A percentile compares a stretch with the other conserved stretches of the same genome.
These are phyloP conservation scores for Trichoderma lentiforme DNA, from an alignment of 2,329 filamentous ascomycete genomes.

Conservation along the genomic window DNA sequence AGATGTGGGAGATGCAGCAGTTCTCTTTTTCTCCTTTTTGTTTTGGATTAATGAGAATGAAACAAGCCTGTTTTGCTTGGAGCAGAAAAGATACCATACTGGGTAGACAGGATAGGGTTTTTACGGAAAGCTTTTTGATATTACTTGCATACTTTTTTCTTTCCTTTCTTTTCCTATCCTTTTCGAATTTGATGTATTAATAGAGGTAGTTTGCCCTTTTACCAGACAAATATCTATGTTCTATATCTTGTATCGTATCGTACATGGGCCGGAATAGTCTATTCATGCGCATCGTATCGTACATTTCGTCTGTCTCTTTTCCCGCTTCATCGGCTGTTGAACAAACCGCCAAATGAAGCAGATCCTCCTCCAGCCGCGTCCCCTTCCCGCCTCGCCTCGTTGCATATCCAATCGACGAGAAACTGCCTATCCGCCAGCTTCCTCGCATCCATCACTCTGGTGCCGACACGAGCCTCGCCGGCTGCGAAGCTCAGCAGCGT, in stretches of 20 bases:
- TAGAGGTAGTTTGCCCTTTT: not conserved
- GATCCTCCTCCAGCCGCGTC: slow-evolving; percentile 40
- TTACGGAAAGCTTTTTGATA: not conserved
- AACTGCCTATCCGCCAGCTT: slow-evolving; percentile 48
- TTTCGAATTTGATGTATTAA: not conserved
- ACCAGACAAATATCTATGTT: not conserved
- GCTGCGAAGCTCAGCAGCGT: not conserved
- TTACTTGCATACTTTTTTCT: not conserved
- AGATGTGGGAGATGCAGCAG: not conserved
- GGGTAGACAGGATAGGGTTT: not conserved
- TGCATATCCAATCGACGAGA: slow-evolving; percentile 52
- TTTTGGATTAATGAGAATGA: not conserved
- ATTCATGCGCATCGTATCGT: not conserved
- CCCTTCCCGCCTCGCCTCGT: slow-evolving; percentile 47
- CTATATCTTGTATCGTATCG: not conserved
- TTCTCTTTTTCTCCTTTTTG: not conserved
- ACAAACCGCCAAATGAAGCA: not conserved
- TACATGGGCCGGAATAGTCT: not conserved
- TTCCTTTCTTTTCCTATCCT: not conserved
- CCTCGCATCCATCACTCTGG: slow-evolving; percentile 45
- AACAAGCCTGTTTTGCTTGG: not conserved
- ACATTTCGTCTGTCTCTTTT: not conserved
- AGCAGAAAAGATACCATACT: not conserved
- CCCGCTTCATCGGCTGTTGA: not conserved
- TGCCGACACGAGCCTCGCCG: slow-evolving; percentile 4